Evolutionary conservation across 495 filamentous ascomycete genomes (phyloP), one percentile per base, ranked within the genome.

Genomic region (Aspergillus coremiiformis): DNA sequence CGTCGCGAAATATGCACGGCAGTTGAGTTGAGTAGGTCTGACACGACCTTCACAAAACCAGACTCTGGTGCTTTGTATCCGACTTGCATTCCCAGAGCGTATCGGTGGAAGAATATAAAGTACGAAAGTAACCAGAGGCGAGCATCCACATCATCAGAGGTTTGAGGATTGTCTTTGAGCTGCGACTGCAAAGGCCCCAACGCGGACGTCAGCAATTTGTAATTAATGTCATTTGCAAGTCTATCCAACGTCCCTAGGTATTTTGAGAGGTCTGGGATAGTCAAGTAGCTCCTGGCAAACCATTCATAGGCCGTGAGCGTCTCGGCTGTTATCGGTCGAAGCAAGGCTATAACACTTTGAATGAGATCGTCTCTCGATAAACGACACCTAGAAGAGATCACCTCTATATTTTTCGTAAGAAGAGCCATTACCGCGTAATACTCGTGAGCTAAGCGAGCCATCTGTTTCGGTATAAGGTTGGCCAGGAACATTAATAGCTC

Each of bases 51-150:
- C 20, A 89, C 71, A 60, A 85, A 87, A 41, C 76, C 77, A 29
- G 81, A 73, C 54, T 84, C 78, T 12, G 78, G 67, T 11, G 69
- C 53, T 62, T 73, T 64, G 48, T 65, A 51, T 27, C 64, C 61
- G 5, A 56, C 63, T 52, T 73, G 65, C 53, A 47, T 70, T 64
- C 75, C 71, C 44, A 78, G 60, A 30, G 72, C 68, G 56, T 72
- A 63, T 14, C 79, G 77, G 55, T 86, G 81, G 41, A 95, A 80
- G 57, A 78, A 87, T 44, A 96, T 85, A 52, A 90, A 82, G 61
- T 95, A 86, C 19, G 85, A 78, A 44, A 96, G 68, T 19, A 98
- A 73, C 85, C 90, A 94, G 19, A 90, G 69, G 14, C 77, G 75
- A 42, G 59, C 58, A 46, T 70, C 60, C 9, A 59, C 61, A 27